These are phyloP conservation scores for Fusarium agapanthi DNA, from an alignment of 2,329 filamentous ascomycete species.

Conservation along the genomic window DNA sequence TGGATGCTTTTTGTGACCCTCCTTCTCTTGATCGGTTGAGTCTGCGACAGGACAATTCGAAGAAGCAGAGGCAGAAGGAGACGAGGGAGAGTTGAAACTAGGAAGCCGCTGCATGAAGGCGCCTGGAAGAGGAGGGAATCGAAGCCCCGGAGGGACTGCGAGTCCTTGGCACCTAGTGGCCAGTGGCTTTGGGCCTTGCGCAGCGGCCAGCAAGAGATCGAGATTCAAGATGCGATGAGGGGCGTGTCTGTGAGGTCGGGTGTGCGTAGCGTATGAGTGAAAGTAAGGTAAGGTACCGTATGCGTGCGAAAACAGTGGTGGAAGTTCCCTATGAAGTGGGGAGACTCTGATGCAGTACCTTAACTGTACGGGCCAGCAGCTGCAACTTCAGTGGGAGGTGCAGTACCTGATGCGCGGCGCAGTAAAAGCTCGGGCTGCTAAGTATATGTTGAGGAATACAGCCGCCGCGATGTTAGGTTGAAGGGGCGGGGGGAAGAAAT, in stretches of 20 bases:
- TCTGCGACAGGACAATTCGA: constrained; percentile 19
- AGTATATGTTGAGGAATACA: constrained; percentile 26
- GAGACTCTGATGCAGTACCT: constrained; percentile 5
- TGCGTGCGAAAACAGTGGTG: constrained; percentile 22
- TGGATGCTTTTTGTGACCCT: constrained; percentile 10
- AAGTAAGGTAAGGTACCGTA: constrained; percentile 8
- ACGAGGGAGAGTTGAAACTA: constrained; percentile 34
- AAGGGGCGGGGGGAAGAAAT: constrained; percentile 28
- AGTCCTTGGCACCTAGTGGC: constrained; percentile 39
- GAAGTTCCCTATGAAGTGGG: constrained; percentile 23
- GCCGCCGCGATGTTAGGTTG: constrained; percentile 18
- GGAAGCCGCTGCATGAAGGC: constrained; percentile 47
- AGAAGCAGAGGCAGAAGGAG: constrained; percentile 18
- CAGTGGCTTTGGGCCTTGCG: constrained; percentile 38
- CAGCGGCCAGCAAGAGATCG: constrained; percentile 41
- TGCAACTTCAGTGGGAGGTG: not conserved
- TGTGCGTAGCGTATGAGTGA: constrained; percentile 24
- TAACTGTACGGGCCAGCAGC: not conserved
- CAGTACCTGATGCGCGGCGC: constrained; percentile 21
- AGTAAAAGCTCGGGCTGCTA: constrained; percentile 24
- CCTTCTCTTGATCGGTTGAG: constrained; percentile 27
- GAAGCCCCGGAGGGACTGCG: constrained; percentile 41
- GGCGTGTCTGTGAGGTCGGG: constrained; percentile 29
- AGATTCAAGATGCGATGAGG: constrained; percentile 43
- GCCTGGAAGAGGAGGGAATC: constrained; percentile 41